phyloP scores from a whole-genome alignment of 805 yeast species.

The Lachancea kluyveri region DNA sequence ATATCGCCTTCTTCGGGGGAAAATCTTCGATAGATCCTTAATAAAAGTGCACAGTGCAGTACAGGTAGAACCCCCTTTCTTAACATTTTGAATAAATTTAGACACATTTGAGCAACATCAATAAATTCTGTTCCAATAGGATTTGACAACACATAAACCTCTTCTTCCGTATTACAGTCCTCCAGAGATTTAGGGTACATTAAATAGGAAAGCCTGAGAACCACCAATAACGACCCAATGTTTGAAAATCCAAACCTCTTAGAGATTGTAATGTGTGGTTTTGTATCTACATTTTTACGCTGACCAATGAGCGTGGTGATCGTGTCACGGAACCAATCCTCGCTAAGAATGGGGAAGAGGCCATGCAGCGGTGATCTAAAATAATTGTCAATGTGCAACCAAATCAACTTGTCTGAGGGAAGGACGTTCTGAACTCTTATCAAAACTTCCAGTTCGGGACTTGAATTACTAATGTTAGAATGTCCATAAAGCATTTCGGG shows the following conservation, averaged over 20 bases:
- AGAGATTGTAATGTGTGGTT: conserved; percentile 32
- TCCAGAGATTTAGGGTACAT: conserved; percentile 32
- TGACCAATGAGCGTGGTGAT: conserved; percentile 35
- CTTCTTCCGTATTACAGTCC: conserved; percentile 23
- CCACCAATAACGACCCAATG: conserved; percentile 40
- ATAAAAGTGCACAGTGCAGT: conserved; percentile 47
- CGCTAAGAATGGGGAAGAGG: conserved; percentile 42
- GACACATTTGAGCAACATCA: conserved; percentile 46
- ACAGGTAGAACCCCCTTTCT: conserved; percentile 44
- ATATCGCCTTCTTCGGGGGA: conserved; percentile 57
- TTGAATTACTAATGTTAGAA: conserved; percentile 11
- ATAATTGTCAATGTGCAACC: conserved; percentile 40
- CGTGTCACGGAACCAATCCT: conserved; percentile 29
- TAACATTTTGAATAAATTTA: conserved; percentile 47
- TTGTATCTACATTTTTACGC: conserved; percentile 29
- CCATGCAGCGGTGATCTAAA: conserved; percentile 40
- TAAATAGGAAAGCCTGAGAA: conserved; percentile 39
- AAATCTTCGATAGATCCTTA: conserved; percentile 42
- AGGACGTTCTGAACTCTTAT: conserved; percentile 32
- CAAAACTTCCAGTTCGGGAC: conserved; percentile 20
- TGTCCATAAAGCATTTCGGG: conserved; percentile 11
- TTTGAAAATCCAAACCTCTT: conserved; percentile 43
- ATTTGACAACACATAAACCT: conserved; percentile 37
- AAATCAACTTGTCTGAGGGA: conserved; percentile 39
- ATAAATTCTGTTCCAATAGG: conserved; percentile 42